Conservation (phyloP, 176 grass and related monocot genomes). For the Chrysopogon serrulatus region DNA sequence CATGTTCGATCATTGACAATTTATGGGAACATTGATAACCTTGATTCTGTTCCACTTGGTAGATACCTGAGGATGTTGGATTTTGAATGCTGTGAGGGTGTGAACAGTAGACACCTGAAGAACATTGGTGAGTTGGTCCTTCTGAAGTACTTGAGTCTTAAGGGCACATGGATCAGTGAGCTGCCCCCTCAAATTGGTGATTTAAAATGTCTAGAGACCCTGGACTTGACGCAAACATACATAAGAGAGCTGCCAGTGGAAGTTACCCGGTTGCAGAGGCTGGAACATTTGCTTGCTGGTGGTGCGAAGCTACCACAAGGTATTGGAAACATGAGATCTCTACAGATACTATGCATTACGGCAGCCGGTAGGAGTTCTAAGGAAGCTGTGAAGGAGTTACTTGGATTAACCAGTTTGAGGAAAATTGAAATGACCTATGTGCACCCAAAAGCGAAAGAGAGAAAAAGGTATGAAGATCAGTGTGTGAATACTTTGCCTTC, state of each 20-base stretch:
- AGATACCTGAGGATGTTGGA: not conserved
- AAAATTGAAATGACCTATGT: not conserved
- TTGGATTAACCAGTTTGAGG: not conserved
- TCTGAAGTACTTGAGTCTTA: not conserved
- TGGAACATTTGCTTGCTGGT: not conserved
- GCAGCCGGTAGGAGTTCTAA: not conserved
- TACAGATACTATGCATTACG: not conserved
- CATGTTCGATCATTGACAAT: not conserved
- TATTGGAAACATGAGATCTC: not conserved
- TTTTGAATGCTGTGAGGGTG: not conserved
- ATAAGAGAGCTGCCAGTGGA: not conserved
- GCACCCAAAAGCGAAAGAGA: too few relatives aligned
- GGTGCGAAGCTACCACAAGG: not conserved
- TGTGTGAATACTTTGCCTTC: not conserved
- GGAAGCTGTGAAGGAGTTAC: not conserved
- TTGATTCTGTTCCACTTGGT: not conserved
- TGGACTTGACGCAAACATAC: not conserved
- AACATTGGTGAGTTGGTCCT: not conserved
- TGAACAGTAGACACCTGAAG: not conserved
- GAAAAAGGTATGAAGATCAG: too few relatives aligned
- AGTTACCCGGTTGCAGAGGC: not conserved
- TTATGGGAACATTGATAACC: not conserved
- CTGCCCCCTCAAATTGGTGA: not conserved
- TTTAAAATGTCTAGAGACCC: not conserved
- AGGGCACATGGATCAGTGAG: not conserved